These are phyloP conservation scores for Paspalum notatum DNA, from an alignment of 176 grass and related monocot species.

Conservation along the genomic window DNA sequence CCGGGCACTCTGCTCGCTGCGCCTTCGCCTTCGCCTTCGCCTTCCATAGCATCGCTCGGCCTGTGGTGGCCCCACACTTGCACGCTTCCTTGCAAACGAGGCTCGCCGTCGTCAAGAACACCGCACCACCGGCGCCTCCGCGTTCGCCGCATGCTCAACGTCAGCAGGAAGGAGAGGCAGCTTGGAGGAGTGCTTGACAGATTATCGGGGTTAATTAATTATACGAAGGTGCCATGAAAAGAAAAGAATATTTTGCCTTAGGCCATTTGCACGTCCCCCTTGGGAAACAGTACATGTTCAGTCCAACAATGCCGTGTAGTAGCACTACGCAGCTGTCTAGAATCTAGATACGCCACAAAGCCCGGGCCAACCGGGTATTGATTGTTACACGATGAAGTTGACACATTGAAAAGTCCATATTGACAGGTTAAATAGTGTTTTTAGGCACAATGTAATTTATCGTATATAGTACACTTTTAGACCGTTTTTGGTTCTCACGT, in stretches of 20 bases:
- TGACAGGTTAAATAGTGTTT: conserved; percentile 11
- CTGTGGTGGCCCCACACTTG: too few relatives aligned
- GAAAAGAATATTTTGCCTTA: conserved; percentile 39
- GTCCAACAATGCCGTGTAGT: conserved; percentile 1
- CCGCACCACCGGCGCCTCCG: too few relatives aligned
- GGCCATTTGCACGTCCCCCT: conserved; percentile 40
- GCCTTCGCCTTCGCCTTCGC: too few relatives aligned
- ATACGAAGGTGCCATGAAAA: conserved; percentile 25
- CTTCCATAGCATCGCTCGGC: too few relatives aligned
- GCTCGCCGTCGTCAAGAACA: too few relatives aligned
- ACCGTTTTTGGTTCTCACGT: too few relatives aligned
- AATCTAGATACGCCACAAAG: conserved; percentile 11
- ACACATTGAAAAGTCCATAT: neutral
- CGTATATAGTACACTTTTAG: neutral
- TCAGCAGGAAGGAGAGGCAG: too few relatives aligned
- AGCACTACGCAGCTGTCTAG: neutral
- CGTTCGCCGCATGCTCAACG: too few relatives aligned
- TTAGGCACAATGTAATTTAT: neutral
- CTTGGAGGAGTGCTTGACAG: too few relatives aligned
- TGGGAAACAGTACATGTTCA: conserved; percentile 35
- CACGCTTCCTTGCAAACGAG: too few relatives aligned
- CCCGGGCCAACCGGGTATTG: neutral
- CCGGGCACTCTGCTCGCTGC: too few relatives aligned
- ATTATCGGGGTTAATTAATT: too few relatives aligned
- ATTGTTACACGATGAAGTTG: neutral